Evolutionary conservation across 1,284 basidiomycete species (phyloP).

Genomic region (Fomitopsis pinicola): DNA sequence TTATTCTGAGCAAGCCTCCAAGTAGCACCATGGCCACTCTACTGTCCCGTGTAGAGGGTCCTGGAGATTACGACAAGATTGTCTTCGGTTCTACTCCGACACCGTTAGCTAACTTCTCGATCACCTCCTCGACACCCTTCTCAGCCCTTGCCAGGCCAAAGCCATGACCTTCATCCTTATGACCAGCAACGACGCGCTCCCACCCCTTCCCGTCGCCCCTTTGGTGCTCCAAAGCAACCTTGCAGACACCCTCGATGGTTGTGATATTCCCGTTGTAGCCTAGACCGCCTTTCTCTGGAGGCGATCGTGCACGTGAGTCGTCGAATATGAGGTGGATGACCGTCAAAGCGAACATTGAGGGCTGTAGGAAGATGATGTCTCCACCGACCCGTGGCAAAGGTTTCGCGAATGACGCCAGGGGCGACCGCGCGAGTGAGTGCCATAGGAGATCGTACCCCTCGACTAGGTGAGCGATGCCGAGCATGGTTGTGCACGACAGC

Average conservation of each 20-base stretch:
- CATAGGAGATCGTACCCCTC: constrained; percentile 51
- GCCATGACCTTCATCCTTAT: constrained; percentile 26
- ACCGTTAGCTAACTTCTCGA: constrained; percentile 10
- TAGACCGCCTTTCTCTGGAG: constrained; percentile 57
- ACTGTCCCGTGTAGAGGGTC: constrained; percentile 31
- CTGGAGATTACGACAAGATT: constrained; percentile 44
- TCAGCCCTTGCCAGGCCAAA: constrained; percentile 34
- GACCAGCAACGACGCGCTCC: constrained; percentile 24
- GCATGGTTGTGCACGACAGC: constrained; percentile 53
- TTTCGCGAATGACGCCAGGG: constrained; percentile 29
- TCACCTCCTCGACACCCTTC: constrained; percentile 31
- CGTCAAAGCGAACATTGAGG: constrained; percentile 60
- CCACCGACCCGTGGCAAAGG: constrained; percentile 46
- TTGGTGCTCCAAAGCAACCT: constrained; percentile 44
- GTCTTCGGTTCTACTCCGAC: background rate
- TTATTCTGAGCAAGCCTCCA: too few relatives aligned
- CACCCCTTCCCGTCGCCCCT: constrained; percentile 32
- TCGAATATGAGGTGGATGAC: constrained; percentile 66
- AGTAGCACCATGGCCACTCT: too few relatives aligned
- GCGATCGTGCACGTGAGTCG: constrained; percentile 58
- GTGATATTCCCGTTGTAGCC: constrained; percentile 44
- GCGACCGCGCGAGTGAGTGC: constrained; percentile 29
- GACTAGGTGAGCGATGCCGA: constrained; percentile 48
- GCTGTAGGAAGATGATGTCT: constrained; percentile 63
- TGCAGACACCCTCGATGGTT: constrained; percentile 31